Conservation (phyloP, 1,139 yeast genomes). For the Chernovozyma sophiae-reginae region DNA sequence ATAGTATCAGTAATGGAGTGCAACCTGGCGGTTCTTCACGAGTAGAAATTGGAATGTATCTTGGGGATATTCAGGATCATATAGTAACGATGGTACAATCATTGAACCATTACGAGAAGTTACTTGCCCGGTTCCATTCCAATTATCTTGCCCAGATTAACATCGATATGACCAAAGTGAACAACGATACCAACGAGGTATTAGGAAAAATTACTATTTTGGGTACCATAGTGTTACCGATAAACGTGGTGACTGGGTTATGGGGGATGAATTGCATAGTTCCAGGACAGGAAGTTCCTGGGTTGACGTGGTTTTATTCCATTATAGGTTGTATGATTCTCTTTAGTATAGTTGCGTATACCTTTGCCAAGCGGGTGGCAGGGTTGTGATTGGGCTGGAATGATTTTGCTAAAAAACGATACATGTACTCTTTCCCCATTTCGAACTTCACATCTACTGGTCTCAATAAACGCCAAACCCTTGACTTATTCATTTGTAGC, state of each 20-base stretch:
- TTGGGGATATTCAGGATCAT: constrained; percentile 93
- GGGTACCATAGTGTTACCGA: constrained; percentile 92
- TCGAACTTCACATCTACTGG: too few relatives aligned
- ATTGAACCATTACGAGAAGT: constrained; percentile 87
- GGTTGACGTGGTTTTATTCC: constrained; percentile 74
- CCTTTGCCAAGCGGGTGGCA: constrained; percentile 41
- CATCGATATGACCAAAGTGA: constrained; percentile 96
- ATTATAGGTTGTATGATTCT: constrained; percentile 9
- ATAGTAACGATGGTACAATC: constrained; percentile 95
- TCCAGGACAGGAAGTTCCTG: constrained; percentile 81
- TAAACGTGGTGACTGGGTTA: constrained; percentile 90
- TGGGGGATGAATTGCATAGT: constrained; percentile 99
- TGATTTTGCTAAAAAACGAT: too few relatives aligned
- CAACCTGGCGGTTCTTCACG: constrained; percentile 20
- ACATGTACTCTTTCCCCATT: too few relatives aligned
- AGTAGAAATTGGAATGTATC: constrained; percentile 70
- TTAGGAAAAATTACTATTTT: constrained; percentile 87
- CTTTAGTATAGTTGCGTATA: constrained; percentile 39
- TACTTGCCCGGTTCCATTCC: constrained; percentile 88
- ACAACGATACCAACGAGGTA: constrained; percentile 94
- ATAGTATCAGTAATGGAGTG: constrained; percentile 28
- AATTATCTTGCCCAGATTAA: constrained; percentile 94
- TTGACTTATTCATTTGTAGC: too few relatives aligned
- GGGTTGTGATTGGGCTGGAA: too few relatives aligned
- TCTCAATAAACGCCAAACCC: too few relatives aligned